Evolutionary conservation across 768 basidiomycete genomes (phyloP).

Genomic region (Lentinula boryana): DNA sequence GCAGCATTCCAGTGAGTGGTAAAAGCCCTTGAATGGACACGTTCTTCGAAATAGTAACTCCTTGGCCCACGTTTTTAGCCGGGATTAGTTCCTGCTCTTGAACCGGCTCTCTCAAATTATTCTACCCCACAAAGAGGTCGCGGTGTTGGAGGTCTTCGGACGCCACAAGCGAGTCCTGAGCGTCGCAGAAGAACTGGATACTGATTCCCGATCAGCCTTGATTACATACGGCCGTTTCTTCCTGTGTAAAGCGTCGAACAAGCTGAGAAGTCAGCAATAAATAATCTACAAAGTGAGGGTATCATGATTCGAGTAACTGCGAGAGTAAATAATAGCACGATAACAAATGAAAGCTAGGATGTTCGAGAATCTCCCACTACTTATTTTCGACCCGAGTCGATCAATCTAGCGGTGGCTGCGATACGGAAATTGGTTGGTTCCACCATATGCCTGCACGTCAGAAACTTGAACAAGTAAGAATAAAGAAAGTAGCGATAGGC

Average conservation of each 20-base stretch:
- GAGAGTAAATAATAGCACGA: background rate
- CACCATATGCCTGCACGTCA: conserved; percentile 59
- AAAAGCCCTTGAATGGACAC: background rate
- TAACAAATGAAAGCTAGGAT: background rate
- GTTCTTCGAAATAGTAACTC: background rate
- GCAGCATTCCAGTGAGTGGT: conserved; percentile 7
- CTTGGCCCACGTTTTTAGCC: background rate
- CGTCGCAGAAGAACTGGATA: background rate
- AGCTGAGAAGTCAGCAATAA: background rate
- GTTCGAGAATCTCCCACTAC: background rate
- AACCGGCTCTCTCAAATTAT: background rate
- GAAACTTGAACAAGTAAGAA: background rate
- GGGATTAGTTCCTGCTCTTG: background rate
- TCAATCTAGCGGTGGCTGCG: conserved; percentile 72
- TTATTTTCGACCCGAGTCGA: conserved; percentile 17
- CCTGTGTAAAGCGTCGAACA: too few relatives aligned
- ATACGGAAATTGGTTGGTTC: conserved; percentile 71
- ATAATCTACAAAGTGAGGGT: background rate
- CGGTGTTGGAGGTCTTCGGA: conserved; percentile 1
- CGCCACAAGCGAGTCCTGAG: background rate
- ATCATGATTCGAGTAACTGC: background rate
- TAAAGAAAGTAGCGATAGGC: conserved; percentile 3
- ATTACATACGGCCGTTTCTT: background rate
- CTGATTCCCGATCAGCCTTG: background rate
- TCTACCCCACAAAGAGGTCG: background rate